phyloP scores from a whole-genome alignment of 345 rosid genomes.

The Eucalyptus marginata region DNA sequence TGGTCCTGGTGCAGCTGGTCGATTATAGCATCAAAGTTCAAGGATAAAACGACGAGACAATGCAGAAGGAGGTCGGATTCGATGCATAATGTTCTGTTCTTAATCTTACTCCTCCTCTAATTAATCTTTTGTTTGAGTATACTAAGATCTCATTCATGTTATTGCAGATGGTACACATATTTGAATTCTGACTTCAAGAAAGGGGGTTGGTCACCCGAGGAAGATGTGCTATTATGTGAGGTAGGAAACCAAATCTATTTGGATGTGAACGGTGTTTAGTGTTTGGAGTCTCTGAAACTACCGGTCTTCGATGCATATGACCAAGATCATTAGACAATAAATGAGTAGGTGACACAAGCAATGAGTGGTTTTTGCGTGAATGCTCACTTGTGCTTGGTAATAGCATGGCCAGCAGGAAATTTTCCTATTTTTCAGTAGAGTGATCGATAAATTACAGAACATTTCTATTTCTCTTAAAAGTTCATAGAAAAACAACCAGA shows the following conservation, averaged over 20 bases:
- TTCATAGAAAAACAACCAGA: neutral
- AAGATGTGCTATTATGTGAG: constrained; percentile 93
- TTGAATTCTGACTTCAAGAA: constrained; percentile 94
- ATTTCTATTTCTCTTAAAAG: neutral
- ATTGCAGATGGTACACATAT: constrained; percentile 89
- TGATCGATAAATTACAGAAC: neutral
- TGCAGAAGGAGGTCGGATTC: constrained; percentile 80
- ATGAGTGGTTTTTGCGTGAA: no score
- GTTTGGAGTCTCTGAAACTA: neutral
- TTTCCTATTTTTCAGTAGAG: neutral
- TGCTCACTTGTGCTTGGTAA: neutral
- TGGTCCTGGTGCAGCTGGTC: constrained; percentile 63
- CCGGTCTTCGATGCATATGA: neutral
- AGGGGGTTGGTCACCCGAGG: constrained; percentile 99
- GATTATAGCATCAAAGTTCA: constrained; percentile 81
- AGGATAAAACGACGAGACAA: constrained; percentile 93
- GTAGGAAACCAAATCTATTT: constrained; percentile 10
- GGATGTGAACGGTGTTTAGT: neutral
- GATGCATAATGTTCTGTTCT: neutral
- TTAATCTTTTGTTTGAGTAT: neutral
- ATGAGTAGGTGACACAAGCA: neutral
- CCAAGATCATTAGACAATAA: neutral
- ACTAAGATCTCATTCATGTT: neutral
- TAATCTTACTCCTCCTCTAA: neutral
- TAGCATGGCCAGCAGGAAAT: neutral